Conservation (phyloP, 257 asterid genomes). For the Nicotiana benthamiana region DNA sequence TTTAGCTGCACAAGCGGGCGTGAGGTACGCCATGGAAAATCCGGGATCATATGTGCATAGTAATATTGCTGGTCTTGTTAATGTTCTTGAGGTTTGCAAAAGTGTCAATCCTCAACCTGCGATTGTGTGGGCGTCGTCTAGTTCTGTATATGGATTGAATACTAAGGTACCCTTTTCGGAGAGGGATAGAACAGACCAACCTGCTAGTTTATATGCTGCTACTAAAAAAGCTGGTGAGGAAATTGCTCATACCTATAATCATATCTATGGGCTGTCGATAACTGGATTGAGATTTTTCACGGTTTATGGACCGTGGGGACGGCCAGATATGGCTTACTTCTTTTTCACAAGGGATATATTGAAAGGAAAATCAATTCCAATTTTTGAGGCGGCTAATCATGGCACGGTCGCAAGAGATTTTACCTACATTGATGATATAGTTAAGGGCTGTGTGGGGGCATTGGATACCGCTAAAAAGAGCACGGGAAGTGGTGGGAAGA, state of each 20-base stretch:
- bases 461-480: conserved; percentile 21
- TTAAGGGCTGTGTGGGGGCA: conserved; percentile 22
- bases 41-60: conserved; percentile 93
- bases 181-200: conserved; percentile 80
- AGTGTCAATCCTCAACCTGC: conserved; percentile 84
- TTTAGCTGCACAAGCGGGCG: conserved; percentile 97
- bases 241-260: conserved; percentile 13
- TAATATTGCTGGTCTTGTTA: conserved; percentile 89
- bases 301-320: conserved; percentile 22
- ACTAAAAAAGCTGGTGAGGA: conserved; percentile 66
- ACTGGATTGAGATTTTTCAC: conserved; percentile 21
- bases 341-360: conserved; percentile 18
- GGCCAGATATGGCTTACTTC: conserved; percentile 25
- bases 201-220: conserved; percentile 91
- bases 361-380: conserved; percentile 16
- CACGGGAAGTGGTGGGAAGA: conserved; percentile 25
- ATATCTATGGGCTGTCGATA: conserved; percentile 15
- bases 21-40: conserved; percentile 91
- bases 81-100: conserved; percentile 80
- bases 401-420: conserved; percentile 19
- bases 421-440: conserved; percentile 23
- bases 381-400: conserved; percentile 17
- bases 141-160: conserved; percentile 92
- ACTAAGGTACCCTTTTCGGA: conserved; percentile 89
- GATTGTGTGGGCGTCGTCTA: conserved; percentile 92